Base-by-base conservation (phyloP, 2,329 filamentous ascomycete genomes). In the Samsoniella hepiali region DNA sequence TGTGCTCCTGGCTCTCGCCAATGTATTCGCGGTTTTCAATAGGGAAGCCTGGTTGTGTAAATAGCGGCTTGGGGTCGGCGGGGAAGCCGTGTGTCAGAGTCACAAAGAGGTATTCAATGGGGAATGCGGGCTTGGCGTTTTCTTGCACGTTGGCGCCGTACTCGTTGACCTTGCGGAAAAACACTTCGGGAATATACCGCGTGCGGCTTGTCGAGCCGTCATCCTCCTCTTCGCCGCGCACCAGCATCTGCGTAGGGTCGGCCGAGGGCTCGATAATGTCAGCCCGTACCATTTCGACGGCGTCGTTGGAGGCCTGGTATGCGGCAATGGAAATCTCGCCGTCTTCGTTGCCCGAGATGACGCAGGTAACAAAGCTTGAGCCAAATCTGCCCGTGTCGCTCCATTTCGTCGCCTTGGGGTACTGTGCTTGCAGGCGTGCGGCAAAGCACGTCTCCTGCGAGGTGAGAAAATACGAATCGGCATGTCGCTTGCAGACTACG, bases 31-130 rank as follows among this genome's bases (percentile, higher is more conserved):
- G 88, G 72, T 99, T 98, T 77, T 96, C 95, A 67, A 98, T 90
- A 5, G 93, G 90, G 75, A 98, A 99, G 49, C 82, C 86, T 66
- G 83, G 82, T 55, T 87, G 83, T 34, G 80, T 88, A 76, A 98
- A 98, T 36, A 89, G 77, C 13, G 93, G 92, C 63, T 87, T 89
- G 4, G 91, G 85, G 51, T 88, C 82, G 59, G 89, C 91, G 3
- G 95, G 95, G 79, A 99, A 98, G 65, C 95, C 95, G 73, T 99
- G 94, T 1, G 95, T 99, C 67, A 99, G 84, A 9, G 95, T 98
- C 65, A 98, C 91, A 63, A 98, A 88, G 40, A 99, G 84, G 74
- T 98, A 99, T 74, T 99, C 95, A 56, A 97, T 93, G 0, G 95
- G 95, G 75, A 99, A 99, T 53, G 91, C 88, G 0, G 95, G 95